Evolutionary conservation across 2,329 filamentous ascomycete genomes (phyloP).

Genomic region (Fusarium camptoceras): DNA sequence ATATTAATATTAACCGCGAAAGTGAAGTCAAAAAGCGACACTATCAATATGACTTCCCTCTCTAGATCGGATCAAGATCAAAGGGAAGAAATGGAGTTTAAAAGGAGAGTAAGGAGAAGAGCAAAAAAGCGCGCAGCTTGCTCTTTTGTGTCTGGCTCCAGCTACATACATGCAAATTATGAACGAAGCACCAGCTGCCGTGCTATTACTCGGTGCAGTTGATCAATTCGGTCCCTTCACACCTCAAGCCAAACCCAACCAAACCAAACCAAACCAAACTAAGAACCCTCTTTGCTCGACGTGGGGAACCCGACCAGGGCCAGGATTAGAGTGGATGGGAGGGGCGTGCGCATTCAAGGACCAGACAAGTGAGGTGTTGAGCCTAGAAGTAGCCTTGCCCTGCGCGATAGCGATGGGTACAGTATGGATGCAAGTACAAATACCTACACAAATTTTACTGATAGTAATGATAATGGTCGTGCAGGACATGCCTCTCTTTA

Average conservation of each 20-base stretch:
- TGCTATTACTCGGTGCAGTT: conserved; percentile 24
- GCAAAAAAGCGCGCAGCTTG: conserved; percentile 45
- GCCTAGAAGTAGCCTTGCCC: neutral
- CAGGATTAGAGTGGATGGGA: conserved; percentile 28
- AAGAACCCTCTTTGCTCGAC: conserved; percentile 31
- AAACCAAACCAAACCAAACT: conserved; percentile 39
- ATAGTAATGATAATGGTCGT: conserved; percentile 16
- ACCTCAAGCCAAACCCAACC: conserved; percentile 36
- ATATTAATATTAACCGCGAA: conserved; percentile 9
- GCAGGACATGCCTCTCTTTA: neutral
- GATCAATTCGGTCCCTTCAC: conserved; percentile 39
- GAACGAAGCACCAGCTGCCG: conserved; percentile 42
- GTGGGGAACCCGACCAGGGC: conserved; percentile 36
- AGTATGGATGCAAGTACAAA: conserved; percentile 17
- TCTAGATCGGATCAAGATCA: conserved; percentile 7
- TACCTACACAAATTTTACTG: conserved; percentile 32
- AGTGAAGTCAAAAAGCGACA: conserved; percentile 28
- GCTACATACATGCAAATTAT: conserved; percentile 39
- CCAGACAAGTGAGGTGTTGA: neutral
- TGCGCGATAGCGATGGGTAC: conserved; percentile 1
- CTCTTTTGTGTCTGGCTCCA: conserved; percentile 41
- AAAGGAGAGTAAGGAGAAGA: conserved; percentile 24
- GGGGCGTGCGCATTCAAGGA: conserved; percentile 33
- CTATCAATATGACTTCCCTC: conserved; percentile 8
- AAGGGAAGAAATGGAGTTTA: conserved; percentile 3